A percentile compares a stretch with the other conserved stretches of the same genome.
phyloP scores from a whole-genome alignment of 306 rosid genomes.

The Canavalia gladiata region DNA sequence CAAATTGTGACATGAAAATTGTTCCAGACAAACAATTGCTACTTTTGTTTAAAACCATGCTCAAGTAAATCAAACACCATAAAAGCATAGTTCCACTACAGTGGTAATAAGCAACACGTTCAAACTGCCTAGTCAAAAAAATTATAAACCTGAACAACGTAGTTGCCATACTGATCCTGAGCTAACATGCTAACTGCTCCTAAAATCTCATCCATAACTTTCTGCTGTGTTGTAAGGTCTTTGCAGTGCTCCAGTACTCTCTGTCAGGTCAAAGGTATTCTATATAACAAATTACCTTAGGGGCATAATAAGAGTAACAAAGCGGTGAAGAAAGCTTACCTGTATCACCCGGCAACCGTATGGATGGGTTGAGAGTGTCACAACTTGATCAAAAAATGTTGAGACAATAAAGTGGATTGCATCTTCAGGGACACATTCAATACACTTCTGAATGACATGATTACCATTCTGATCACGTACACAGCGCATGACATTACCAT shows the following conservation, averaged over 20 bases:
- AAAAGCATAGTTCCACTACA: background rate
- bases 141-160: constrained; percentile 88
- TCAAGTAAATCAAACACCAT: background rate
- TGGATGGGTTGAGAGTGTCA: constrained; percentile 94
- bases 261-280: constrained; percentile 55
- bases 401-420: constrained; percentile 81
- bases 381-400: constrained; percentile 93
- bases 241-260: constrained; percentile 94
- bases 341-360: constrained; percentile 98
- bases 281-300: constrained; percentile 13
- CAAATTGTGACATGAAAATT: background rate
- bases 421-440: constrained; percentile 77
- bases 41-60: background rate
- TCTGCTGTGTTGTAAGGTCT: constrained; percentile 73
- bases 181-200: constrained; percentile 98
- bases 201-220: constrained; percentile 93
- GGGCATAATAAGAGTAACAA: constrained; percentile 12
- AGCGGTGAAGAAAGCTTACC: constrained; percentile 50
- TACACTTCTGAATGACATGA: constrained; percentile 96
- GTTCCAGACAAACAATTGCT: too few relatives aligned
- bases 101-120: background rate
- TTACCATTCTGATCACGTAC: constrained; percentile 99
- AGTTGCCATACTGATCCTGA: constrained; percentile 98
- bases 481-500: constrained; percentile 91
- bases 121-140: constrained; percentile 30